phyloP scores from a whole-genome alignment of 169 alveolate species.

The Ichthyophthirius multifiliis region DNA sequence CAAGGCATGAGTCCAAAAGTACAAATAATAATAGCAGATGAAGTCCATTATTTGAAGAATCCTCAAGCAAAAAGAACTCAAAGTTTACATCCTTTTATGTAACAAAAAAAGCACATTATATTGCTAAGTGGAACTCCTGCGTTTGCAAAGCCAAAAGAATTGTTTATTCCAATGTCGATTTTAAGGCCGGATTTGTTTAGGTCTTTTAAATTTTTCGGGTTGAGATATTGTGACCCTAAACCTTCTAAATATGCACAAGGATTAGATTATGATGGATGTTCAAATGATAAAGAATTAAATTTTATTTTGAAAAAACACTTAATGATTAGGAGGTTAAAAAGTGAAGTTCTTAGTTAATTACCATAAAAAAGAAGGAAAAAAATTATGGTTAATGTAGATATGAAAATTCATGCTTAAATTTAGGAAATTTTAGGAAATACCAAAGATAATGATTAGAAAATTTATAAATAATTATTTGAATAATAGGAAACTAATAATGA shows the following conservation, averaged over 20 bases:
- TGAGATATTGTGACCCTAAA: constrained; percentile 74
- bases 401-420: constrained; percentile 35
- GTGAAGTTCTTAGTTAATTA: constrained; percentile 68
- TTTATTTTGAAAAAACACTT: constrained; percentile 46
- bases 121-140: constrained; percentile 77
- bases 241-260: constrained; percentile 41
- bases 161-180: constrained; percentile 53
- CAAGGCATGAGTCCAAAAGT: constrained; percentile 1
- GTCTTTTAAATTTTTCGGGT: constrained; percentile 53
- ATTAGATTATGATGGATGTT: constrained; percentile 60
- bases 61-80: constrained; percentile 57
- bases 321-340: constrained; percentile 80
- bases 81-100: constrained; percentile 58
- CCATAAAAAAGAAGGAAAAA: constrained; percentile 74
- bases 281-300: constrained; percentile 64
- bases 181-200: constrained; percentile 65
- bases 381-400: constrained; percentile 56
- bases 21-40: constrained; percentile 44
- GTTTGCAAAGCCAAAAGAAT: constrained; percentile 63
- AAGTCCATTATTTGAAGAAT: constrained; percentile 75
- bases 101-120: constrained; percentile 53
- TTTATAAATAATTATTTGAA: neutral
- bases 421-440: constrained; percentile 23
- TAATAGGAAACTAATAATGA: constrained; percentile 36
- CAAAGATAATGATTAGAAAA: neutral